Base-by-base conservation (phyloP, 1,284 basidiomycete genomes). In the Termitomyces sp. region DNA sequence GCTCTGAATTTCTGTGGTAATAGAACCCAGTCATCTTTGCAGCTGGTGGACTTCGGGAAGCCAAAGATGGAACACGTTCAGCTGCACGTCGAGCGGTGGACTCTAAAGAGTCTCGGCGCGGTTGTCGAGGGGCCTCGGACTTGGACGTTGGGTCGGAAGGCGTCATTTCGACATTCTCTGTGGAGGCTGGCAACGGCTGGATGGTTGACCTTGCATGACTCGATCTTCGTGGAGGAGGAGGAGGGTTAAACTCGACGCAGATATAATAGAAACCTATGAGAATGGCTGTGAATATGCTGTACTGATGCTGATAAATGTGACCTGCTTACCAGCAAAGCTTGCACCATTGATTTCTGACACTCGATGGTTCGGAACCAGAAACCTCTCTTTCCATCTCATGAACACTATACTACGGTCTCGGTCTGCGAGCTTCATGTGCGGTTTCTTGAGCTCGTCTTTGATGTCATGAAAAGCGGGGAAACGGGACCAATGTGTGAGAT, bases 361-460 rank as follows among this genome's bases (percentile, higher is more conserved):
- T 56, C 87, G 83, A 71, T 96, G 92, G 69, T 96, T 92, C 8
- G 95, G 95, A 12, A 98, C 92, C 56, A 98, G 75, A 70, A 98
- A 98, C 64, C 88, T 82, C 72, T 98, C 95, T 73, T 98, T 98
- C 90, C 94, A 97, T 56, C 95, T 80, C 89, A 98, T 94, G 68
- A 98, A 98, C 26, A 90, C 83, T 19, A 85, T 86, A 5, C 86
- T 84, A 42, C 84, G 80, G 64, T 87, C 84, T 26, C 83, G 77
- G 61, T 89, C 88, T 57, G 83, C 77, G 65, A 94, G 84, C 26
- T 88, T 88, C 68, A 90, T 67, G 58, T 86, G 80, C 0, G 90
- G 89, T 62, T 82, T 79, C 66, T 86, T 80, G 60, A 93, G 78
- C 62, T 94, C 82, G 65, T 81, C 75, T 72, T 83, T 81, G 61